phyloP scores from a whole-genome alignment of 495 filamentous ascomycete genomes.

The Lentithecium fluviatile region DNA sequence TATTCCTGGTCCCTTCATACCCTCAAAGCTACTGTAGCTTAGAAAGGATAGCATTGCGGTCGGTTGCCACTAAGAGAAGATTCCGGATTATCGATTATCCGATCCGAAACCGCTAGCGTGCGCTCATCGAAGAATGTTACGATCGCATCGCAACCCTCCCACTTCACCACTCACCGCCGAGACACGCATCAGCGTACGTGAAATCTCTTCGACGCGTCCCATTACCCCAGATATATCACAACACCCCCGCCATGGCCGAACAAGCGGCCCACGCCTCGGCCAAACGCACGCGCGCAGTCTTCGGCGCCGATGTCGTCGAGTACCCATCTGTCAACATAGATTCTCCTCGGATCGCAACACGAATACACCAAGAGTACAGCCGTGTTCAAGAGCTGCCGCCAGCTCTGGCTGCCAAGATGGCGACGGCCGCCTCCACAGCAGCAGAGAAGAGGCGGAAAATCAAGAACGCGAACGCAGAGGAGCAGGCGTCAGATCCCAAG shows the following conservation, averaged over 20 bases:
- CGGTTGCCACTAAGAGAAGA: no score
- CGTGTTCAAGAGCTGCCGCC: conserved; percentile 80
- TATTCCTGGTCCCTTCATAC: no score
- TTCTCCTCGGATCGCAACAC: conserved; percentile 52
- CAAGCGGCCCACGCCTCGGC: conserved; percentile 56
- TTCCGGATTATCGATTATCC: no score
- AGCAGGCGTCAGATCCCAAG: conserved; percentile 55
- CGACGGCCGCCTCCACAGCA: conserved; percentile 58
- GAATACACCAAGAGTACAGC: conserved; percentile 76
- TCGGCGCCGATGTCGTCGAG: conserved; percentile 44
- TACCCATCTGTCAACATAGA: conserved; percentile 29
- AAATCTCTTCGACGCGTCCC: not conserved
- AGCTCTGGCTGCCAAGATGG: conserved; percentile 79
- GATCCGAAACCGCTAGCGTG: no score
- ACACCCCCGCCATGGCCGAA: conserved; percentile 1
- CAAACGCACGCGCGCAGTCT: conserved; percentile 64
- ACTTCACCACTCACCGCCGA: not conserved
- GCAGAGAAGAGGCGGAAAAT: conserved; percentile 61
- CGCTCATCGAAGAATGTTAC: no score
- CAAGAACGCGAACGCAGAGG: conserved; percentile 44
- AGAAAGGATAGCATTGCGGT: no score
- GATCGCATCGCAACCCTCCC: no score
- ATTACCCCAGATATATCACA: not conserved
- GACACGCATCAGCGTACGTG: not conserved
- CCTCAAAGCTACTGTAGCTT: no score